Evolutionary conservation across 1,284 basidiomycete genomes (phyloP).

Genomic region (Marasmius oreades): DNA sequence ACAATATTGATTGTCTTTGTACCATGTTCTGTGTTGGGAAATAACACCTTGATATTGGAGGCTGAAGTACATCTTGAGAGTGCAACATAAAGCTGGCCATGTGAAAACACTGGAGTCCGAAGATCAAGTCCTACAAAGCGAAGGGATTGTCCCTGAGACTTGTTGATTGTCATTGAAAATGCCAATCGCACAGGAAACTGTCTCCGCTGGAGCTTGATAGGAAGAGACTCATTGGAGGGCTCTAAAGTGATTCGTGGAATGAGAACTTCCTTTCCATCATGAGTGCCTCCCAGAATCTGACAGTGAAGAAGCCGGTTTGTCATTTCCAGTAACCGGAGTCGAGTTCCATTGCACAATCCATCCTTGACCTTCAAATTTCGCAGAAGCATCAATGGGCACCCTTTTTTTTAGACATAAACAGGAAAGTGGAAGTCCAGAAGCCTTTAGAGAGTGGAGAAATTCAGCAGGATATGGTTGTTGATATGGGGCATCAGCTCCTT

Average conservation of each 20-base stretch:
- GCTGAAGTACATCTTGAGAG: constrained; percentile 22
- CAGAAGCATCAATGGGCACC: neutral
- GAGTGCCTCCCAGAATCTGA: neutral
- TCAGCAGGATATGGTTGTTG: too few species aligned
- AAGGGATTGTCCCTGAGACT: constrained; percentile 33
- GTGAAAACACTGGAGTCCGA: constrained; percentile 27
- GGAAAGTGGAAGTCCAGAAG: neutral
- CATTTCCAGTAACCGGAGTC: neutral
- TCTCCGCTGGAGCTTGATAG: constrained; percentile 14
- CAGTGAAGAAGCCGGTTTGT: neutral
- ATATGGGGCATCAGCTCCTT: too few species aligned
- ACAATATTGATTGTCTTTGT: constrained; percentile 6
- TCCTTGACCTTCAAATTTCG: neutral
- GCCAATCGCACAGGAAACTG: constrained; percentile 33
- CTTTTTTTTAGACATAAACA: neutral
- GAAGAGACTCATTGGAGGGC: neutral
- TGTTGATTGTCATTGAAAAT: constrained; percentile 36
- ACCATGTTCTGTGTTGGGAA: constrained; percentile 4
- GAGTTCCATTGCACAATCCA: neutral
- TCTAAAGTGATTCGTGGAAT: neutral
- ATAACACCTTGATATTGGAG: constrained; percentile 16
- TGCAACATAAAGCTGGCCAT: constrained; percentile 33
- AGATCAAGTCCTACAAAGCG: constrained; percentile 26
- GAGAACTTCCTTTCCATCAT: neutral
- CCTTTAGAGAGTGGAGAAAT: too few species aligned